Evolutionary conservation across 495 filamentous ascomycete species (phyloP).

Genomic region (Aspergillus haitiensis): DNA sequence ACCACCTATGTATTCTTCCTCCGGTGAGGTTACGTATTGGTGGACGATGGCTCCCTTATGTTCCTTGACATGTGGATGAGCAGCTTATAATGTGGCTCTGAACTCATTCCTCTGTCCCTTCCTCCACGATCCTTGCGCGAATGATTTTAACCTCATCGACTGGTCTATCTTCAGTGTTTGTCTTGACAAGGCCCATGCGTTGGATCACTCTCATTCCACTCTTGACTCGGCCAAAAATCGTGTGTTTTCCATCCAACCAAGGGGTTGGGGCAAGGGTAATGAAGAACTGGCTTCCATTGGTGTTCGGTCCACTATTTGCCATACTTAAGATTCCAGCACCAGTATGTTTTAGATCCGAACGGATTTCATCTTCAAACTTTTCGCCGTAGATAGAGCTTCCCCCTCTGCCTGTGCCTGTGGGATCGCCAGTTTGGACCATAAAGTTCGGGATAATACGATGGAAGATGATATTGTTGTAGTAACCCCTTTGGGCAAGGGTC

Average conservation of each 20-base stretch:
- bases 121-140: slow-evolving; percentile 64
- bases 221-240: slow-evolving; percentile 93
- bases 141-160: slow-evolving; percentile 81
- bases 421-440: slow-evolving; percentile 97
- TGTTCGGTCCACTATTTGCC: slow-evolving; percentile 93
- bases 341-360: slow-evolving; percentile 77
- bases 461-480: slow-evolving; percentile 83
- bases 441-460: slow-evolving; percentile 95
- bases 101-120: slow-evolving; percentile 47
- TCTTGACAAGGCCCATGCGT: slow-evolving; percentile 90
- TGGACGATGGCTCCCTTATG: not conserved
- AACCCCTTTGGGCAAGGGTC: slow-evolving; percentile 73
- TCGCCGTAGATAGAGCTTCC: slow-evolving; percentile 90
- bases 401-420: slow-evolving; percentile 92
- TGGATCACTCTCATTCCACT: slow-evolving; percentile 78
- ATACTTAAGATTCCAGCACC: slow-evolving; percentile 92
- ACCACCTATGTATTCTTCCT: too few relatives aligned
- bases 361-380: slow-evolving; percentile 93
- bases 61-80: not conserved
- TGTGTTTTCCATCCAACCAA: slow-evolving; percentile 97
- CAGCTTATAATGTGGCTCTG: not conserved
- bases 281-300: slow-evolving; percentile 87
- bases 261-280: slow-evolving; percentile 93
- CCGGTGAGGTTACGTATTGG: too few relatives aligned
- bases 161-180: slow-evolving; percentile 75